Conservation (phyloP, 2,329 filamentous ascomycete genomes). For the Elsinoe perseae region DNA sequence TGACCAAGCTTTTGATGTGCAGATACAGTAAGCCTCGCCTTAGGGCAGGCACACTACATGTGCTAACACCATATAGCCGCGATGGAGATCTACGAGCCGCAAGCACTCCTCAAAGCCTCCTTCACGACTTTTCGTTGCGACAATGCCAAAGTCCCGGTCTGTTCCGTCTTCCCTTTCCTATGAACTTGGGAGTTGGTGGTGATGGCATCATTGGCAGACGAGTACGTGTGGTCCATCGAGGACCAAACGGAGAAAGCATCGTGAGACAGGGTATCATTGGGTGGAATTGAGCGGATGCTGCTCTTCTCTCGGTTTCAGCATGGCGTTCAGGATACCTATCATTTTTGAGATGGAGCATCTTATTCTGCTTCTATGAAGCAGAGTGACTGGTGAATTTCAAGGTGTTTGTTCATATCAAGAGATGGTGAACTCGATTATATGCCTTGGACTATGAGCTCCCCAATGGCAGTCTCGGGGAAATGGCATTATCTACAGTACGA, state of each 20-base stretch:
- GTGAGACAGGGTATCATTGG: slow-evolving; percentile 14
- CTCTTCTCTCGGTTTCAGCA: background rate
- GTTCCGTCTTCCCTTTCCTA: background rate
- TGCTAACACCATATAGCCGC: background rate
- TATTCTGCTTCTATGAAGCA: background rate
- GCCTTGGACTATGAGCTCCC: too few species aligned
- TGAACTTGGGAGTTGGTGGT: slow-evolving; percentile 13
- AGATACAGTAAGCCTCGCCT: slow-evolving; percentile 7
- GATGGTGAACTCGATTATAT: background rate
- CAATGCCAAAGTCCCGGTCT: background rate
- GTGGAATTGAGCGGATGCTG: slow-evolving; percentile 1
- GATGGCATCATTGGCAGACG: slow-evolving; percentile 13
- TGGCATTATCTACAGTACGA: background rate
- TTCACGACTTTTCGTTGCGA: slow-evolving; percentile 9
- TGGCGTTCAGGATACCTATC: background rate
- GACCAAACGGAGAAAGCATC: slow-evolving; percentile 10
- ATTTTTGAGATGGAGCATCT: background rate
- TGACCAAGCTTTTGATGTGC: background rate
- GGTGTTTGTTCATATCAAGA: background rate
- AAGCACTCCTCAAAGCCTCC: background rate
- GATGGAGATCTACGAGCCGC: slow-evolving; percentile 11
- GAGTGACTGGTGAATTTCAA: background rate
- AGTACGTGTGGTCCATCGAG: slow-evolving; percentile 5
- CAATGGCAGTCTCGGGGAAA: background rate
- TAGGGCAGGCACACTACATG: background rate